Base-by-base conservation (phyloP, 176 grass and related monocot genomes). In the Raddia guianensis region DNA sequence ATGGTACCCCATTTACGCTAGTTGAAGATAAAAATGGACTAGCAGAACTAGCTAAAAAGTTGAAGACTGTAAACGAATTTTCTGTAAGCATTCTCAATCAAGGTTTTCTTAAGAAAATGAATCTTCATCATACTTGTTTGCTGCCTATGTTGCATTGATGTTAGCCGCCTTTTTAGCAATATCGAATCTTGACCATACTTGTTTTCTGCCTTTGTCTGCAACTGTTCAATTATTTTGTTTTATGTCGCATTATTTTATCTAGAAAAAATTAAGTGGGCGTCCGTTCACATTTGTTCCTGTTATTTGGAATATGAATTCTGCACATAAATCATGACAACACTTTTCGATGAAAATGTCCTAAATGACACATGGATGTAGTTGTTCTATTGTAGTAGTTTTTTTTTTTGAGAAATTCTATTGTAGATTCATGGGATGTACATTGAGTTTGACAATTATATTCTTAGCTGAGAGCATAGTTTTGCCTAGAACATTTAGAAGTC, bases 61-160 rank as follows among this genome's bases (percentile, higher is more conserved):
- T 99, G 86, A 91, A 83, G 81, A 61, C 47, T 82, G 82, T 89
- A 70, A 78, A 87, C 77, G 96, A 99, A 77, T 99, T 99, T 90
- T 90, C 96, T 75, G 96, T 99, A 88, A 94, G 94, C 66, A 82
- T 77, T 69, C 43, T 32, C 68, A 86, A 74, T 60, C 57, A 49
- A 77, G 16, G 12, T 32, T 84, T 47, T 0, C 71, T 78, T 80
- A 16, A 18, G 19, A 57, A 19, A 57, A 58, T 72, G 66, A 49
- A 81, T 76, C 8, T 74, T 69, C 69, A 55, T 56, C 12, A 45
- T 52, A 21, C 3, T 80, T 83, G 48, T 61, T 44, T 80, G 46
- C 32, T 14, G n/a, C 76, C 65, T 70, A 62, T 19, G 12, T 43
- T 80, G 46, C 63, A 35, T 33, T 52, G 20, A 53, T 47, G 10